Base-by-base conservation (phyloP, 805 yeast genomes). In the Saccharomycopsis lassenensis region DNA sequence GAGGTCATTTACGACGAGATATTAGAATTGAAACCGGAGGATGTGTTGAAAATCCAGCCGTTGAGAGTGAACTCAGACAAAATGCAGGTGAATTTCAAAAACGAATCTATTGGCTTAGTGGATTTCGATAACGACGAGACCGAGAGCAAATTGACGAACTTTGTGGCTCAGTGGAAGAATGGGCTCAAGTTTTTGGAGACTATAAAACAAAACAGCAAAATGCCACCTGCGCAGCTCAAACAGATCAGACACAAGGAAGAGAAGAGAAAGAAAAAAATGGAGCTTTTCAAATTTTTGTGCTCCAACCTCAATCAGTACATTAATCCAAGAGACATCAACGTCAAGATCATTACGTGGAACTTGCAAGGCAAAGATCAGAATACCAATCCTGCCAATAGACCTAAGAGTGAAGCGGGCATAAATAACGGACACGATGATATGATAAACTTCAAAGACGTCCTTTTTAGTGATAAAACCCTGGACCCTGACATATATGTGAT, bases 271-370 rank as follows among this genome's bases (percentile, higher is more conserved):
- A 35, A 39, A 16, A 45, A 41, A 24, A 29, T 35, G 15, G 31
- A 36, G 20, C 43, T 31, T n/a, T 47, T 29, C 24, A 41, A 31
- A 36, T 45, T 31, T 30, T 39, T 31, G 25, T 42, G 33, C 31
- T 28, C 24, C 27, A 40, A 31, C 34, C 34, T 37, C 25, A 28
- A 24, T 7, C 27, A 33, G 24, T 46, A 35, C 23, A 31, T 39
- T 11, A 22, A 29, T n/a, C 39, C 41, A 2, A 43, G 36, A 22
- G 37, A 42, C 2, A 8, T 55, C 31, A 47, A 39, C 3, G 36
- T 62, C 4, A 50, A 59, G 23, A 46, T 49, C 11, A 35, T 63
- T 1, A 47, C 68, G 0, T 65, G 70, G 70, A 65, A 65, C 36
- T 43, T 65, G 15, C 52, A 52, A 5, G 60, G 60, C 16, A 48